Conservation (phyloP, 495 filamentous ascomycete genomes). For the Penicillium cosmopolitanum region DNA sequence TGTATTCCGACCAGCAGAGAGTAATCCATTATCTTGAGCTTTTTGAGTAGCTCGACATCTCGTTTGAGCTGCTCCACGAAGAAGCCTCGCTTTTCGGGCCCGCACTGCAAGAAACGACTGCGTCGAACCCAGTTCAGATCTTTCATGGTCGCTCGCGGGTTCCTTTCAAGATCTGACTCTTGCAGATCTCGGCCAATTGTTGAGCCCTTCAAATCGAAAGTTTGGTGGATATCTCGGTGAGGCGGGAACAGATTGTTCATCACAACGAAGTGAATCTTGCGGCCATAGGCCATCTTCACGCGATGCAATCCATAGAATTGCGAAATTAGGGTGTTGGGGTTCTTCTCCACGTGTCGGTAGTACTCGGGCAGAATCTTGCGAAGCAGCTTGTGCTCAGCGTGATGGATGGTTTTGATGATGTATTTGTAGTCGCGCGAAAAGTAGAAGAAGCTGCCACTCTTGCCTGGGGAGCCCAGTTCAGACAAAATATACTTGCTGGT, state of each 20-base stretch:
- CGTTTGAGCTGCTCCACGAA: conserved; percentile 88
- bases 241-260: conserved; percentile 99
- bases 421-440: conserved; percentile 99
- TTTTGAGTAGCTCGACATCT: conserved; percentile 84
- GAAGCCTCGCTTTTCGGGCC: conserved; percentile 77
- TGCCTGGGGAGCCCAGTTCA: conserved; percentile 94
- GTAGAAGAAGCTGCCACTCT: conserved; percentile 99
- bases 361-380: conserved; percentile 92
- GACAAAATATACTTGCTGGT: conserved; percentile 99
- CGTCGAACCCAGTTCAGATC: conserved; percentile 96
- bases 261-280: conserved; percentile 99
- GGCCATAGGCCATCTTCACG: conserved; percentile 97
- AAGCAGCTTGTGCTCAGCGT: conserved; percentile 92
- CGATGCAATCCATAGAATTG: conserved; percentile 98
- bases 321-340: conserved; percentile 94
- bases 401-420: conserved; percentile 99
- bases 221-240: conserved; percentile 95
- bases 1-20: conserved; percentile 94
- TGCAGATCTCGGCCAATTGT: conserved; percentile 89
- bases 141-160: conserved; percentile 92
- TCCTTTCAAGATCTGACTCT: conserved; percentile 84
- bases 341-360: conserved; percentile 87
- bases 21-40: conserved; percentile 97
- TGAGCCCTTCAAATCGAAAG: conserved; percentile 97
- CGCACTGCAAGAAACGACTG: conserved; percentile 82